Conservation (phyloP, 306 rosid genomes). For the Corylus heterophylla region DNA sequence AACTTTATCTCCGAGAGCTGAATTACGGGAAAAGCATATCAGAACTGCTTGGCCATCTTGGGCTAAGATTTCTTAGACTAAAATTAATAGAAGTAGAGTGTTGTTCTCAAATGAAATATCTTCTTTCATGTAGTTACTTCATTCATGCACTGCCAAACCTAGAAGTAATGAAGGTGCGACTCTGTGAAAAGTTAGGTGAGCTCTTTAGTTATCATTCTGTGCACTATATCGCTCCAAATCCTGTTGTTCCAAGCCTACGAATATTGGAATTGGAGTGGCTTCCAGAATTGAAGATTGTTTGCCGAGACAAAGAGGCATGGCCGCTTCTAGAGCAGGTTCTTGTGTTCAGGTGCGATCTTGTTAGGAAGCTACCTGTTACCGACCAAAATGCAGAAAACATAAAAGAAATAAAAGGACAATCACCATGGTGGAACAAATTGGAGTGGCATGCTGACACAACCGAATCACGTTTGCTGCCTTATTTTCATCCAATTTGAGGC, state of each 20-base stretch:
- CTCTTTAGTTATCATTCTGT: constrained; percentile 9
- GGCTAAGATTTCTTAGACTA: constrained; percentile 19
- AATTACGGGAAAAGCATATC: constrained; percentile 8
- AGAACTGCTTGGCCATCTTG: constrained; percentile 15
- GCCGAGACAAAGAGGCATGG: constrained; percentile 14
- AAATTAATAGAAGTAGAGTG: not conserved
- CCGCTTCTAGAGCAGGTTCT: constrained; percentile 6
- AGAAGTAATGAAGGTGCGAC: constrained; percentile 9
- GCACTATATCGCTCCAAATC: not conserved
- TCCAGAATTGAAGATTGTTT: constrained; percentile 7
- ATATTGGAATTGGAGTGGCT: constrained; percentile 7
- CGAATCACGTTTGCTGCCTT: not conserved
- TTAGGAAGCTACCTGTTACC: constrained; percentile 8
- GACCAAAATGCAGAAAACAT: constrained; percentile 8
- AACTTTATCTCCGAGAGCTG: not conserved
- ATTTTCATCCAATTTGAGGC: not conserved
- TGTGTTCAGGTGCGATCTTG: constrained; percentile 13
- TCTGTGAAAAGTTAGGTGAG: not conserved
- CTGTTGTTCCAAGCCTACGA: constrained; percentile 16
- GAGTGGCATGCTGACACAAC: constrained; percentile 6
- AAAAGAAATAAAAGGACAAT: constrained; percentile 14
- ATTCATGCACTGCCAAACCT: constrained; percentile 17
- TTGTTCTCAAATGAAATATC: constrained; percentile 11
- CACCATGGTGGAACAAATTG: constrained; percentile 20
- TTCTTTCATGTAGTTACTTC: not conserved